Percentiles rank a stretch among this genome's conserved stretches.
Evolutionary conservation across 179 eudicot species (phyloP).

Genomic region (Beta macrorhiza): DNA sequence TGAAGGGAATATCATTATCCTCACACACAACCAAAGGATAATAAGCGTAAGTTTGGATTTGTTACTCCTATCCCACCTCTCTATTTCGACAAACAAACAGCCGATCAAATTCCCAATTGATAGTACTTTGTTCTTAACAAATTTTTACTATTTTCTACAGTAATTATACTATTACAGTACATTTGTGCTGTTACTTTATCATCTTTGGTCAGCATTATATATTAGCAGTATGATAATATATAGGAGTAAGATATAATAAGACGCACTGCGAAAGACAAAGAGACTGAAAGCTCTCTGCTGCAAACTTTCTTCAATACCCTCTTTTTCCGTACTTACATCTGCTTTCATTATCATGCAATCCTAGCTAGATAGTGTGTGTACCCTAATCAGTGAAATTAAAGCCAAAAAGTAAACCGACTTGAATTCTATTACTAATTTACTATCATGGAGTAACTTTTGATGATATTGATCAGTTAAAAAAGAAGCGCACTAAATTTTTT

Average conservation of each 20-base stretch:
- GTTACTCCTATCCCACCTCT: too few species aligned
- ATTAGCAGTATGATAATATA: not conserved
- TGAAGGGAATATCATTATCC: too few species aligned
- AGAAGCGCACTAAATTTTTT: not conserved
- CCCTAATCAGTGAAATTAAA: constrained; percentile 7
- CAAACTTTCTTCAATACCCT: constrained; percentile 13
- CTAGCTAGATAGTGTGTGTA: not conserved
- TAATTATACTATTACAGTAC: not conserved
- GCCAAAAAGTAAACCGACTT: not conserved
- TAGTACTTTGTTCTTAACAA: not conserved
- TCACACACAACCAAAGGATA: too few species aligned
- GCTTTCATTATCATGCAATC: constrained; percentile 3
- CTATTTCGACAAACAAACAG: too few species aligned
- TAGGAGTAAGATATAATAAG: not conserved
- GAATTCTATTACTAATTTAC: too few species aligned
- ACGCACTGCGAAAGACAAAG: not conserved
- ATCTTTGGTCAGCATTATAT: not conserved
- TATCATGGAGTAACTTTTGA: not conserved
- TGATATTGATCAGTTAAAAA: not conserved
- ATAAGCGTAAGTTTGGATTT: too few species aligned
- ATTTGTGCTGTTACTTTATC: not conserved
- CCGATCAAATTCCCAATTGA: too few species aligned
- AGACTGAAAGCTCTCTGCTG: constrained; percentile 9
- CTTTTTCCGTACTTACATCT: constrained; percentile 4
- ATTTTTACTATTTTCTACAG: not conserved